Base-by-base conservation (phyloP, 202 grass and related monocot species). In the Setaria viridis region DNA sequence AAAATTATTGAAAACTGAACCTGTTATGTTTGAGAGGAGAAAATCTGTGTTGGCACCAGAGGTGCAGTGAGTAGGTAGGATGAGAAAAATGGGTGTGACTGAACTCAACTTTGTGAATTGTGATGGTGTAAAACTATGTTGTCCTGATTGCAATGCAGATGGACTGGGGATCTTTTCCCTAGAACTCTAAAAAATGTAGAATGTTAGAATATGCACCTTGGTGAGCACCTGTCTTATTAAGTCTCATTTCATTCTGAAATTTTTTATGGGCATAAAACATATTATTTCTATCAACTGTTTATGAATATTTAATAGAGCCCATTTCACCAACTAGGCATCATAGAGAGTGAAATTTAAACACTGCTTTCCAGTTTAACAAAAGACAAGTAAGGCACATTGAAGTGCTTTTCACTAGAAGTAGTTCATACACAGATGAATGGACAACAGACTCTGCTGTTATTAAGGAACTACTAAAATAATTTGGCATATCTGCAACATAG, bases 401-500 rank as follows among this genome's bases (percentile, higher is more conserved):
- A 59, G 49, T 19, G 32, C 11, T 49, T 37, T 84, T 45, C 37
- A 45, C 48, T 7, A 14, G 16, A 25, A 16, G 3, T 33, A 63
- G 7, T 48, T 11, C 39, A 62, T 33, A 45, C 10, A 46, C 3
- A 53, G 34, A 13, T n/a, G 4, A 3, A n/a, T 25, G 29, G 43
- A n/a, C 29, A 62, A 14, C 14, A 48, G 20, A 48, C 35, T 62
- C 3, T 37, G 16, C 20, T 6, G n/a, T 49, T 74, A 41, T 63
- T 51, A 33, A 83, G 19, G 55, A 50, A 74, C 7, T 20, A 20
- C 7, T 33, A 13, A 74, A 51, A 74, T 71, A 41, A 74, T 71
- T 49, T 13, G 20, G 11, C 42, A 47, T 62, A n/a, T 48, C 16
- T 62, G 10, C 25, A 82, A 13, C 0, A 41, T 59, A 46, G 2